Base-by-base conservation (phyloP, 192 early-diverging fungal species). In the Backusella morwellensis region DNA sequence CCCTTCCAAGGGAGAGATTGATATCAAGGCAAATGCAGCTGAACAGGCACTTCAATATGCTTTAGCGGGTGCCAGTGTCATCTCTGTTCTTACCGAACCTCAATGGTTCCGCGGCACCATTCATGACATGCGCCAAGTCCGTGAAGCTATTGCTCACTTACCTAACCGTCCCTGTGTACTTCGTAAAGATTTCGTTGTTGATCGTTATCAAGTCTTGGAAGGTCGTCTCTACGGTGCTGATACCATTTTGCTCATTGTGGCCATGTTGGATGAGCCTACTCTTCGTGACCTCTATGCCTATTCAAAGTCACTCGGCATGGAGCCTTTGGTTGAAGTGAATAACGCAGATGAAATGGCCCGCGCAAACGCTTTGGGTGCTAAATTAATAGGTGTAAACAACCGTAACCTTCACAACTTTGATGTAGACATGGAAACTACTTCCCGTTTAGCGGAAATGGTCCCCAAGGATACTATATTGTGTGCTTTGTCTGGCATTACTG, bases 311-410 rank as follows among this genome's bases (percentile, higher is more conserved):
- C 86, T 98, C 21, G 93, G 93, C 6, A 99, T 99, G 92, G 98
- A 99, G 83, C 97, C 98, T n/a, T 86, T 99, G 75, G 97, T 99
- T 3, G 98, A 99, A 82, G 98, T 99, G 38, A 97, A 98, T 77
- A 94, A 92, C 77, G 86, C 79, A 23, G 90, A 89, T 38, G 97
- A 99, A 85, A 97, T 99, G 97, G 78, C 85, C 34, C 87, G 90
- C 56, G 98, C 98, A 0, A 78, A 97, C 32, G 87, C 86, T 41
- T 80, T 93, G 6, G 96, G 94, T 0, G 90, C 98, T 32, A 89
- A 88, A 78, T 91, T 99, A 29, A 93, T 99, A 80, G 98, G 98
- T 70, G 95, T 99, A 78, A 99, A 99, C 83, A 99, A 99, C 86
- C 90, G 98, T 52, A 96, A 99, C 77, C 83, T 99, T 82, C 94